Conservation (phyloP, 306 rosid species). For the Rubus parviflorus region DNA sequence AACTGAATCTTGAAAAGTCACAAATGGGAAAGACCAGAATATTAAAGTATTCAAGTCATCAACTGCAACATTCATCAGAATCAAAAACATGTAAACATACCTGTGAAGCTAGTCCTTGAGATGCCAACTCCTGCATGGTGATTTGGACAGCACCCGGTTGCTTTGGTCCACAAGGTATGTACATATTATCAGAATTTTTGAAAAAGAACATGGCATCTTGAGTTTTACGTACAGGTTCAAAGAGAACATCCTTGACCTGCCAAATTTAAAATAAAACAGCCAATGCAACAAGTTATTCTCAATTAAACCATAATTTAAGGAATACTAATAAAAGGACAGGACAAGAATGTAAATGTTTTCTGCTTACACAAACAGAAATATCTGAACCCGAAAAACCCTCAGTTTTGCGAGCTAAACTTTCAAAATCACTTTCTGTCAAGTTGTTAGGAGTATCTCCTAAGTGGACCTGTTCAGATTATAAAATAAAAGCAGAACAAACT, state of each 20-base stretch:
- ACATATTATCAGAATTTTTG: constrained; percentile 59
- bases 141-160: constrained; percentile 69
- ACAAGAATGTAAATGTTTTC: constrained; percentile 23
- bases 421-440: constrained; percentile 84
- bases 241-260: constrained; percentile 97
- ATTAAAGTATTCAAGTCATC: constrained; percentile 2
- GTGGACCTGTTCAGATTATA: constrained; percentile 72
- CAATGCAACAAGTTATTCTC: background rate
- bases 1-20: background rate
- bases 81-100: constrained; percentile 35
- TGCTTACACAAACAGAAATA: constrained; percentile 94
- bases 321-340: background rate
- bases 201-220: constrained; percentile 98
- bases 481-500: constrained; percentile 15
- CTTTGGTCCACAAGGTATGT: constrained; percentile 95
- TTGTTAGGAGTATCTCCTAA: constrained; percentile 97
- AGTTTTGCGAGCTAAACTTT: constrained; percentile 70
- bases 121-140: constrained; percentile 85
- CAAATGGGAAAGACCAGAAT: background rate
- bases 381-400: constrained; percentile 99
- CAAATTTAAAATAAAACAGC: background rate
- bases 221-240: constrained; percentile 98
- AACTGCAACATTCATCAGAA: background rate
- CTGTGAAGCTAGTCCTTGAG: constrained; percentile 80
- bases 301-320: background rate